Conservation (phyloP, 2,329 filamentous ascomycete species). For the Claviceps capensis region DNA sequence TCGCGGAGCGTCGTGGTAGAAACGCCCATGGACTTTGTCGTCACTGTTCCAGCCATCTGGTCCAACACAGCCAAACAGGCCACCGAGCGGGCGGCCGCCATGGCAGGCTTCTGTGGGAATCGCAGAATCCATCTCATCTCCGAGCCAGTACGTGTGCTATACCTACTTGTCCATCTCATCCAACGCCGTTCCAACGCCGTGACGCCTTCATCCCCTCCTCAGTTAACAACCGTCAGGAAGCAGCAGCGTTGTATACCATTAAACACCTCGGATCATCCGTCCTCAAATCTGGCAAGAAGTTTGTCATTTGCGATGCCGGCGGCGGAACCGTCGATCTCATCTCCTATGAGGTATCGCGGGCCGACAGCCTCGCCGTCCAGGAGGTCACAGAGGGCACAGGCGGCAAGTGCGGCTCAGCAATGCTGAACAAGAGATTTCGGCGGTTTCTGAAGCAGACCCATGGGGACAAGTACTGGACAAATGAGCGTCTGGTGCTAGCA, state of each 20-base stretch:
- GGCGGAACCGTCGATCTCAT: slow-evolving; percentile 42
- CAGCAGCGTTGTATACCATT: slow-evolving; percentile 35
- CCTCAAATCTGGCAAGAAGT: slow-evolving; percentile 30
- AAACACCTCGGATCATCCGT: slow-evolving; percentile 27
- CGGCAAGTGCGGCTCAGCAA: slow-evolving; percentile 34
- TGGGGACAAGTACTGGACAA: slow-evolving; percentile 28
- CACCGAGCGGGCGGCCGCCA: slow-evolving; percentile 27
- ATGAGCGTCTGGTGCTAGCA: slow-evolving; percentile 26
- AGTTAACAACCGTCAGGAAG: slow-evolving; percentile 23
- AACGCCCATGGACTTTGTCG: slow-evolving; percentile 36
- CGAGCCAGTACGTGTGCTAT: slow-evolving; percentile 25
- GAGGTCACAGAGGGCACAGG: slow-evolving; percentile 36
- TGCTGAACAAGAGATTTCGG: slow-evolving; percentile 34
- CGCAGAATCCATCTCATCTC: slow-evolving; percentile 33
- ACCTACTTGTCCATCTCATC: not conserved
- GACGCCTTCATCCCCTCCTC: too few species aligned
- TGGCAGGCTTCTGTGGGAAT: slow-evolving; percentile 25
- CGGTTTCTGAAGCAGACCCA: slow-evolving; percentile 29
- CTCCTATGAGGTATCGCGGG: slow-evolving; percentile 32
- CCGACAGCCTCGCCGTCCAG: slow-evolving; percentile 29
- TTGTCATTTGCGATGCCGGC: slow-evolving; percentile 40
- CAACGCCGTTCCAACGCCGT: not conserved
- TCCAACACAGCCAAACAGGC: slow-evolving; percentile 38
- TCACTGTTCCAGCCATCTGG: slow-evolving; percentile 48
- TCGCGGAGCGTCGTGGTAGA: slow-evolving; percentile 26